A percentile compares a stretch with the other conserved stretches of the same genome.
These are phyloP conservation scores for Boletus rex-veris DNA, from an alignment of 768 basidiomycete species.

Conservation along the genomic window DNA sequence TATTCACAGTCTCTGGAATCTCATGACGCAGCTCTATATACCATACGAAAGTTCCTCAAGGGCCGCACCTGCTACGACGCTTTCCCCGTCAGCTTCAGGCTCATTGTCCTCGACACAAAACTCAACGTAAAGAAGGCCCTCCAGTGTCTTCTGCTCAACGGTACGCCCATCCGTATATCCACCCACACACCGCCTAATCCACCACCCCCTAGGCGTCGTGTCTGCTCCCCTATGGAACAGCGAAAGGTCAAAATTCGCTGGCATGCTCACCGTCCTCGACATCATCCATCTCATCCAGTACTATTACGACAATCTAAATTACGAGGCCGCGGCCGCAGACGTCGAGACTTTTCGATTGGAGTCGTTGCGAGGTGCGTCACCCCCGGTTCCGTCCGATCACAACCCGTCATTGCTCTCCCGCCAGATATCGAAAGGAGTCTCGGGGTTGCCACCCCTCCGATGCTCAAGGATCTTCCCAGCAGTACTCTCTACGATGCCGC, in stretches of 20 bases:
- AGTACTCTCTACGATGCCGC: constrained; percentile 89
- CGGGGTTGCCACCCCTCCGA: constrained; percentile 87
- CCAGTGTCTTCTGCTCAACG: constrained; percentile 80
- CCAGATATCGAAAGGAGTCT: constrained; percentile 92
- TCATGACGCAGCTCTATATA: constrained; percentile 65
- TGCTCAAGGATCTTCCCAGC: constrained; percentile 83
- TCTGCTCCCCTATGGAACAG: constrained; percentile 99
- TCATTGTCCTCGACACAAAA: constrained; percentile 95
- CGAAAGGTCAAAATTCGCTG: constrained; percentile 86
- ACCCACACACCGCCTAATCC: background rate
- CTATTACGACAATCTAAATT: constrained; percentile 83
- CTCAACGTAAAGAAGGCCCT: constrained; percentile 95
- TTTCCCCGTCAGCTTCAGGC: constrained; percentile 92
- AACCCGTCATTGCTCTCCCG: background rate
- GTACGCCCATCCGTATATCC: constrained; percentile 32
- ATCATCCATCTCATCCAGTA: constrained; percentile 99
- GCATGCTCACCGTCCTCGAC: constrained; percentile 99
- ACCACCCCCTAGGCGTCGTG: constrained; percentile 69
- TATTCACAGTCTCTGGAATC: constrained; percentile 53
- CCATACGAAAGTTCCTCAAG: constrained; percentile 80
- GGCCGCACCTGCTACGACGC: constrained; percentile 91
- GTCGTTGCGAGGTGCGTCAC: constrained; percentile 71
- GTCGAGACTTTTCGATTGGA: constrained; percentile 92
- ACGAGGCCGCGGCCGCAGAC: constrained; percentile 81
- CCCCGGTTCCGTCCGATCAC: constrained; percentile 8